Percentiles rank a stretch among this genome's conserved stretches.
phyloP scores from a whole-genome alignment of 805 yeast genomes.

The Metschnikowia kofuensis region DNA sequence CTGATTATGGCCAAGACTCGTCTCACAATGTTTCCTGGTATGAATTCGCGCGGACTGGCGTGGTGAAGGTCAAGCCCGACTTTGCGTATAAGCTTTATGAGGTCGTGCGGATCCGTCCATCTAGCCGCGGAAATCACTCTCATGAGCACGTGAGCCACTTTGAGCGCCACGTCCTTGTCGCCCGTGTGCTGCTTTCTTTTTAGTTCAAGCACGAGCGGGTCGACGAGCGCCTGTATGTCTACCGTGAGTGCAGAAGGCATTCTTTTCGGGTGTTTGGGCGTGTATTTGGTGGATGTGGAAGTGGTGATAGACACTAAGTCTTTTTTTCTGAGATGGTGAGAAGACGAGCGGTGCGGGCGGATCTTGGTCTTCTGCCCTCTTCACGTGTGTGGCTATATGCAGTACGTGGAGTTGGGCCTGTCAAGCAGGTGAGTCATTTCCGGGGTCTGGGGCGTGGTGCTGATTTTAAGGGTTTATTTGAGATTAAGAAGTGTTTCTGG shows the following conservation, averaged over 20 bases:
- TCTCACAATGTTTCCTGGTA: conserved; percentile 87
- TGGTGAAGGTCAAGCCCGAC: conserved; percentile 67
- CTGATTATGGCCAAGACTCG: conserved; percentile 83
- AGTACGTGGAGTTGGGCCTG: not conserved
- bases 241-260: conserved; percentile 17
- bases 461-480: not conserved
- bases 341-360: not conserved
- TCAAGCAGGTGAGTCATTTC: not conserved
- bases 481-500: not conserved
- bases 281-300: not conserved
- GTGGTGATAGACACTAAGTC: not conserved
- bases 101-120: conserved; percentile 76
- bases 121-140: conserved; percentile 85
- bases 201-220: conserved; percentile 47
- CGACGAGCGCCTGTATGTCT: conserved; percentile 35
- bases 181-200: conserved; percentile 84
- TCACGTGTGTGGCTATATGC: not conserved
- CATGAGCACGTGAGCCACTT: conserved; percentile 81
- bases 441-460: too few species aligned
- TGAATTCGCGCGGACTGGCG: conserved; percentile 87
- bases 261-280: not conserved
- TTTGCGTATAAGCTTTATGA: conserved; percentile 66
- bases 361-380: too few species aligned
- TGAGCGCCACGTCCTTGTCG: conserved; percentile 78
- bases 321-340: not conserved